Evolutionary conservation across 176 grass and related monocot genomes (phyloP), one percentile per base, ranked within the genome.

Genomic region (Triticum timopheevii): DNA sequence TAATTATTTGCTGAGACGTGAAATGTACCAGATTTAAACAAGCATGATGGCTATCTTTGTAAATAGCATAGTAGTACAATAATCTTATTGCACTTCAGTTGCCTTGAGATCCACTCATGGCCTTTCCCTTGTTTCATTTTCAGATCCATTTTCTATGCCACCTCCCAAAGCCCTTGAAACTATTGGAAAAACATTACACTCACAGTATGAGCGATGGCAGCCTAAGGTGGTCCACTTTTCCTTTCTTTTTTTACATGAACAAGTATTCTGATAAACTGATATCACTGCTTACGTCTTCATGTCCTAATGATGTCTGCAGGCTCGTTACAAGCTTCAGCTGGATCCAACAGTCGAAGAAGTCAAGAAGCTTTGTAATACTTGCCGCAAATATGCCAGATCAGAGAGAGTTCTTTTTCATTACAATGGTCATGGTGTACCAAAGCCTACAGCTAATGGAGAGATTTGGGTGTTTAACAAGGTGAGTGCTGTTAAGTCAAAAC

Each of bases 391-490:
- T 93, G 97, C 97, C 82, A 93, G 68, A 90, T 91, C 97, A 85
- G 97, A 99, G 76, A 95, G 97, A 82, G 97, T 99, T 23, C 89
- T 99, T 89, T 99, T 99, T 76, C 97, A 99, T 87, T 99, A 99
- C 50, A 99, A 99, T 87, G 97, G 97, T 49, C 97, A 99, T 30
- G 97, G 97, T 42, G 97, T 99, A 69, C 97, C 94, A 86, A 99
- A 93, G 52, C 97, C 97, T 71, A 99, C 97, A 63, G 62, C 90
- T 44, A 99, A 96, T 91, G 92, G 94, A 54, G 97, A 99, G 90
- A 94, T 99, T 94, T 99, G 97, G 97, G 92, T 99, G 66, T 99
- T 99, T 90, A 99, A 99, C 69, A 99, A 99, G 94, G 94, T 95
- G 77, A 77, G 76, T 88, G 15, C 70, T 69, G 28, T 42, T 19